Evolutionary conservation across 2,329 filamentous ascomycete species (phyloP).

Genomic region (Arthrobotrys musiformis): DNA sequence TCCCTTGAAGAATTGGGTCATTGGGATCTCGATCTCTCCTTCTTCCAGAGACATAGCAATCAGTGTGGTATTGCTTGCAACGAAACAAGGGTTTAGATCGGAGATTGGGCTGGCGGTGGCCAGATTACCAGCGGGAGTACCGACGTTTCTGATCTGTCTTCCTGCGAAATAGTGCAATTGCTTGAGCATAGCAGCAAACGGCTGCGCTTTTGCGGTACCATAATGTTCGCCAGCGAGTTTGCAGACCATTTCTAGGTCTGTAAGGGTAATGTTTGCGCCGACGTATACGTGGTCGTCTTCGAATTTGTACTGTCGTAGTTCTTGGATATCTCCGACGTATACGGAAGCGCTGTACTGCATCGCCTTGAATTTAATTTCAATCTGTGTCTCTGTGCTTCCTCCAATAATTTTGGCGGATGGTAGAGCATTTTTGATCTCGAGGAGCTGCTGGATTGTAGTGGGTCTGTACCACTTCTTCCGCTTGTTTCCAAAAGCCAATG

Average conservation of each 20-base stretch:
- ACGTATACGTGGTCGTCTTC: constrained; percentile 86
- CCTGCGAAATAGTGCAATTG: constrained; percentile 96
- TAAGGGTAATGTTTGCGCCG: constrained; percentile 90
- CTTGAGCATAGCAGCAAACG: constrained; percentile 90
- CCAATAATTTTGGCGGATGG: constrained; percentile 93
- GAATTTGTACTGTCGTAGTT: constrained; percentile 83
- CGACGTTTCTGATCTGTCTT: constrained; percentile 95
- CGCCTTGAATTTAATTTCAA: constrained; percentile 97
- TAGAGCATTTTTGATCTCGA: constrained; percentile 88
- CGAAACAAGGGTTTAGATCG: constrained; percentile 92
- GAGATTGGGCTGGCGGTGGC: constrained; percentile 96
- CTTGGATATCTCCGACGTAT: constrained; percentile 90
- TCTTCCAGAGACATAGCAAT: constrained; percentile 77
- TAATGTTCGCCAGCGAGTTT: constrained; percentile 82
- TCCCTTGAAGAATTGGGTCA: constrained; percentile 90
- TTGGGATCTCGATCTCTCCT: constrained; percentile 83
- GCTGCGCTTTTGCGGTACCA: constrained; percentile 75
- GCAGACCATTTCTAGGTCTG: constrained; percentile 87
- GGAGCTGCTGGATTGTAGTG: constrained; percentile 82
- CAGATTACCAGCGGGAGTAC: constrained; percentile 92
- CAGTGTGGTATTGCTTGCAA: constrained; percentile 83
- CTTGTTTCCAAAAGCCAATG: constrained; percentile 92
- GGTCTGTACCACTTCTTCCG: constrained; percentile 93
- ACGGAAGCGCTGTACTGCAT: constrained; percentile 90
- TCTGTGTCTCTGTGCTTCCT: constrained; percentile 96